Evolutionary conservation across 345 rosid species (phyloP), one percentile per base, ranked within the genome.

Genomic region (Hibiscus trionum): DNA sequence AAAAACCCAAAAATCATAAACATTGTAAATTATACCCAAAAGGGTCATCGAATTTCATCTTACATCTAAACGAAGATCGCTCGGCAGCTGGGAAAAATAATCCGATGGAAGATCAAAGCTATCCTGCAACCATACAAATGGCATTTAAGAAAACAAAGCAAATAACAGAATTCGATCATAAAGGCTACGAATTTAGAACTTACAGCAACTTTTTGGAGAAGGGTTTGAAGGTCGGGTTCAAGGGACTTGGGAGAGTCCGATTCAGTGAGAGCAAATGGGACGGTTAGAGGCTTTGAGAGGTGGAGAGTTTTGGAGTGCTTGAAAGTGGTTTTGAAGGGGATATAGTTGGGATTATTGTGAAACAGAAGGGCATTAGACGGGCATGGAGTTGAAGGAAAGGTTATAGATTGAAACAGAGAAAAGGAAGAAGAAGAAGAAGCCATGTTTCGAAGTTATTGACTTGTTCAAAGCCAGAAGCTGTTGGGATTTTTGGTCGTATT

Each of bases 41-140:
- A 59, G 55, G 3, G 44, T 4, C 24, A 17, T 12, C 75, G 27
- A 35, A 67, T 44, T 11, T 37, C 64, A 39, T 76, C 84, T 83
- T 75, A 91, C 96, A 85, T 94, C 98, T 58, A 88, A 76, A 35
- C 96, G 93, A 79, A 94, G 95, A 76, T 94, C 97, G 37, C 67
- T 4, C 8, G 98, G 97, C 19, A 94, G 69, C 78, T 85, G 83
- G 26, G 83, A 69, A 61, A 94, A 85, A 82, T 82, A 94, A 78
- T 87, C 97, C 35, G 90, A 76, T 5, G 96, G 91, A 72, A 94
- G 96, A 86, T 88, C 90, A 75, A 94, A 90, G 76, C 88, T 78
- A 60, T 83, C 89, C 98, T 91, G 91, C 91, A 83, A 50, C 39
- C 68, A 16, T 62, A 29, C 59, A 66, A 12, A 31, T 50, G 67